Base-by-base conservation (phyloP, 495 filamentous ascomycete species). In the Mytilinidion resinicola region DNA sequence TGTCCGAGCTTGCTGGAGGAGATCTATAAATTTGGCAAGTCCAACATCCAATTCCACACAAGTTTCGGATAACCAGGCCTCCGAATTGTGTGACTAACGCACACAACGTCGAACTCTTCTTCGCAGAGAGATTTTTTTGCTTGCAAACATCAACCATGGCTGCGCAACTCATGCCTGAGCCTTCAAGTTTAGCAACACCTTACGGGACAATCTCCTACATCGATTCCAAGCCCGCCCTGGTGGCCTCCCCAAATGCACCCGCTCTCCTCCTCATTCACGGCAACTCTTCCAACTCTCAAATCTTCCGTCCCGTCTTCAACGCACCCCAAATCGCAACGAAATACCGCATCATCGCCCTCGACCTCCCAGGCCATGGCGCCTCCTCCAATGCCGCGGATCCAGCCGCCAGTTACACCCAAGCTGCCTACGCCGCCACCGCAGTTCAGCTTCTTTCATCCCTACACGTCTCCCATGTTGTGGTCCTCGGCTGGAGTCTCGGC, bases 211-310 rank as follows among this genome's bases (percentile, higher is more conserved):
- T 60, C 53, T 15, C 12, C 37, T 36, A 60, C 9, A 56, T 33
- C n/a, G 57, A 60, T 30, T 30, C 25, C 47, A 57, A 55, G 0
- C 34, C 9, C 11, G 34, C 2, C 30, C 38, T 9, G 19, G n/a
- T 36, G n/a, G 12, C 17, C 38, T 20, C 53, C 48, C 47, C 50
- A 57, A 57, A 9, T 2, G 9, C 20, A 8, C 60, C 60, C 4
- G 55, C 60, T 19, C 55, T 67, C n/a, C 61, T 67, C 39, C 62
- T 67, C 20, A 56, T 67, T 25, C 65, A 67, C 47, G 61, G 61
- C 49, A 67, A 67, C 58, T 67, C 65, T 33, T 59, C 55, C 14
- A 50, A 41, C 51, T 55, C 57, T 3, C 47, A 55, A 37, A 65
- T 67, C 53, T 67, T 47, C 36, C 35, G 36, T 7, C 64, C 51